Percentiles rank a stretch among this genome's conserved stretches.
These are phyloP conservation scores for Neurospora africana DNA, from an alignment of 495 filamentous ascomycete genomes.

Conservation along the genomic window DNA sequence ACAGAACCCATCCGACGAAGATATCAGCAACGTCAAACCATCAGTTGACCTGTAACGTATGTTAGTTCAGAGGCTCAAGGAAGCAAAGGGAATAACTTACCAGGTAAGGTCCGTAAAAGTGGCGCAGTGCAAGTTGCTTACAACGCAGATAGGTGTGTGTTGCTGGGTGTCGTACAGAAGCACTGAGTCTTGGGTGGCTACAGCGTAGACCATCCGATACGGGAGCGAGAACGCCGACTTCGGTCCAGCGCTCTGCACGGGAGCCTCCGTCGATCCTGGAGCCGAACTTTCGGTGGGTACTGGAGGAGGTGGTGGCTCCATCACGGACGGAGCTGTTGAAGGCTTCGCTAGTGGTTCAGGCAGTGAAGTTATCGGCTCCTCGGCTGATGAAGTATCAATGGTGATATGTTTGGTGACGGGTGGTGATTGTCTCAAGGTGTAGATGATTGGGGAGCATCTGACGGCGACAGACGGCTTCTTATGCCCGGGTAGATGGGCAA, in stretches of 20 bases:
- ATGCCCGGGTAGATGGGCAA: conserved; percentile 94
- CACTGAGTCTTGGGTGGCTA: conserved; percentile 95
- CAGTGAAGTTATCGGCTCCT: conserved; percentile 70
- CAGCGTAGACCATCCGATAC: conserved; percentile 92
- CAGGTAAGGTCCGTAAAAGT: conserved; percentile 96
- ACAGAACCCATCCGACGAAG: conserved; percentile 95
- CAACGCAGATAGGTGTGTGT: conserved; percentile 78
- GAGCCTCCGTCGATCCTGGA: conserved; percentile 36
- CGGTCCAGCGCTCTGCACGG: conserved; percentile 41
- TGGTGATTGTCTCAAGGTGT: conserved; percentile 60
- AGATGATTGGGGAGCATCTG: conserved; percentile 83
- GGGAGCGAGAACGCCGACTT: conserved; percentile 70
- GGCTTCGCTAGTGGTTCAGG: conserved; percentile 69
- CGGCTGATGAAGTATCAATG: conserved; percentile 80
- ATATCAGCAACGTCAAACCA: conserved; percentile 84
- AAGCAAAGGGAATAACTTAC: conserved; percentile 39
- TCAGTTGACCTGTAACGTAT: conserved; percentile 71
- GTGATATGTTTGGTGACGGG: conserved; percentile 78
- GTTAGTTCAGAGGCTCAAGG: conserved; percentile 13
- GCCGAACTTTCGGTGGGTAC: conserved; percentile 31
- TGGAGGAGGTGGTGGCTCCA: conserved; percentile 73
- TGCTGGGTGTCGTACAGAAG: conserved; percentile 96
- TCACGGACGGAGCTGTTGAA: conserved; percentile 45
- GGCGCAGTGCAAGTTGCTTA: conserved; percentile 93
- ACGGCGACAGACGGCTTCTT: conserved; percentile 98